Evolutionary conservation across 1,284 basidiomycete species (phyloP), one percentile per base, ranked within the genome.

Genomic region (Ustilago esculenta): DNA sequence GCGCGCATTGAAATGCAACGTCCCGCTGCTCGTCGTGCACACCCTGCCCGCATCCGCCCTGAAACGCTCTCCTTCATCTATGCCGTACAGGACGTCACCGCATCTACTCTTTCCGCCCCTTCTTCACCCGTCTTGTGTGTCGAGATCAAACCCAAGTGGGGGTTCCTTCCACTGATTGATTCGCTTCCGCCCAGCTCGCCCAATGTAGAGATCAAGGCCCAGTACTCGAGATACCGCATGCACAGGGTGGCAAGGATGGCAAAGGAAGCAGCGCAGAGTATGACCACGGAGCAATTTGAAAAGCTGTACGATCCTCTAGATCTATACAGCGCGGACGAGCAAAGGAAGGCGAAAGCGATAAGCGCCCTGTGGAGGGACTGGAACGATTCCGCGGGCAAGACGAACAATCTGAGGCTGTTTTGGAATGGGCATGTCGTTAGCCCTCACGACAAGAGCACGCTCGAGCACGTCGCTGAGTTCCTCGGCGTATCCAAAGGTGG

Each of bases 61-160:
- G 63, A 63, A 12, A 12, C 52, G 21, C 35, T 61, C 3, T 40
- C 43, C 0, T 52, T 43, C 46, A 52, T 67, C 46, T 64, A 66
- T 32, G 58, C 58, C 15, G 53, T 73, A 9, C 58, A 70, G 29
- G 59, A 73, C 33, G 43, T 73, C 12, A 66, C 61, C 23, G 66
- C 66, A 7, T 48, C 47, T 2, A 11, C 29, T 4, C 3, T 18
- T 17, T 18, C 42, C n/a, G 35, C 39, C 7, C 12, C 25, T 2
- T 23, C 39, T 2, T 11, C 33, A 29, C 30, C 33, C 5, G 61
- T 63, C 20, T 54, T 73, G 17, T 63, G 56, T 25, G 50, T 69
- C 1, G 68, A 71, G 47, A 66, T 71, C 61, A 71, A 71, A 49
- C 69, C 69, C 2, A 72, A 72, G 25, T 72, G 69, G 69, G 69